A percentile compares a stretch with the other conserved stretches of the same genome.
These are phyloP conservation scores for Colletotrichum eremochloae DNA, from an alignment of 2,329 filamentous ascomycete genomes.

Conservation along the genomic window DNA sequence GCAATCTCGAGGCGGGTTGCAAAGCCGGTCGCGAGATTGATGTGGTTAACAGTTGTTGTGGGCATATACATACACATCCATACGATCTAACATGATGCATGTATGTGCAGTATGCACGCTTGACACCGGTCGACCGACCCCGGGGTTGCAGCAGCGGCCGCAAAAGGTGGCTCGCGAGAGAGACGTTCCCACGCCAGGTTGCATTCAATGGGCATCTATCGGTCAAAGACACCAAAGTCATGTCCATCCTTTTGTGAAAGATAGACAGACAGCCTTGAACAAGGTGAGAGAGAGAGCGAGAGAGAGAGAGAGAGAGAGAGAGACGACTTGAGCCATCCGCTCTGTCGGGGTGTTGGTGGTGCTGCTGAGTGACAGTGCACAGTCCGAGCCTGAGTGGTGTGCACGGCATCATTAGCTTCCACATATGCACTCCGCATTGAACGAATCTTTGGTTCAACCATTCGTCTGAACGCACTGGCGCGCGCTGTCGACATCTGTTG, in stretches of 20 bases:
- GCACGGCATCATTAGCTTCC: background rate
- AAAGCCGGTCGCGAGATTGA: slow-evolving; percentile 1
- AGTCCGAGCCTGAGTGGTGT: background rate
- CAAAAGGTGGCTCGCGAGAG: background rate
- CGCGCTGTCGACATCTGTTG: background rate
- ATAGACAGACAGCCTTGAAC: too few relatives aligned
- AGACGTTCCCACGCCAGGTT: background rate
- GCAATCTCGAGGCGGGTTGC: background rate
- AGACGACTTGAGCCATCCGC: too few relatives aligned
- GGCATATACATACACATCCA: background rate
- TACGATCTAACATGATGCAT: slow-evolving; percentile 1
- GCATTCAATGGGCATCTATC: background rate
- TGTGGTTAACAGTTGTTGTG: background rate
- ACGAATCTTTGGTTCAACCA: background rate
- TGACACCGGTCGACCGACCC: background rate
- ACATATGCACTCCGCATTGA: slow-evolving; percentile 22
- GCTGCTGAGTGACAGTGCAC: background rate
- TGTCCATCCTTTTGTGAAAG: background rate
- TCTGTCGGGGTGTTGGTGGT: background rate
- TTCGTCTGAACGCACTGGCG: background rate
- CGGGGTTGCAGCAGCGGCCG: slow-evolving; percentile 18
- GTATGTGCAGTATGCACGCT: slow-evolving; percentile 16
- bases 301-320: too few relatives aligned
- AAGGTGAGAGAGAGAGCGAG: too few relatives aligned
- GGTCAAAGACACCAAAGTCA: background rate